A percentile compares a stretch with the other conserved stretches of the same genome.
Evolutionary conservation across 2,329 filamentous ascomycete genomes (phyloP).

Genomic region (Xylariaceae sp.): DNA sequence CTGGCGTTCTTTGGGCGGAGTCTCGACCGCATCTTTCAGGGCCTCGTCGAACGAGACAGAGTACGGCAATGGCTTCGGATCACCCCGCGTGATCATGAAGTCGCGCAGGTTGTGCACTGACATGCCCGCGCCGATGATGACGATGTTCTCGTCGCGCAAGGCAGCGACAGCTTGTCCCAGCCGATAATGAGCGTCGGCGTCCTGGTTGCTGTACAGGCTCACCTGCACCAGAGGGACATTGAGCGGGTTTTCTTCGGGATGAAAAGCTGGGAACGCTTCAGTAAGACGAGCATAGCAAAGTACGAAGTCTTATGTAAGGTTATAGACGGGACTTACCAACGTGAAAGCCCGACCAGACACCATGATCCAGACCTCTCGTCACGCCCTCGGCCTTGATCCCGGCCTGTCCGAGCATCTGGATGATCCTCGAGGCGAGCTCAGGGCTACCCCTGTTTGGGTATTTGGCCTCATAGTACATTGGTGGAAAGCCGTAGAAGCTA

Average conservation of each 20-base stretch:
- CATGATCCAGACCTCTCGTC: slow-evolving; percentile 67
- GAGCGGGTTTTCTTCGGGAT: slow-evolving; percentile 57
- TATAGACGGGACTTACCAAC: slow-evolving; percentile 28
- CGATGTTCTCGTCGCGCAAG: slow-evolving; percentile 63
- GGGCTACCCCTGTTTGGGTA: slow-evolving; percentile 62
- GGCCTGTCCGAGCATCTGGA: slow-evolving; percentile 48
- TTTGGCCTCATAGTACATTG: slow-evolving; percentile 62
- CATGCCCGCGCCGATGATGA: slow-evolving; percentile 71
- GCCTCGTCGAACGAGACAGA: slow-evolving; percentile 62
- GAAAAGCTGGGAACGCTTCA: slow-evolving; percentile 54
- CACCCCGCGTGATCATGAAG: slow-evolving; percentile 39
- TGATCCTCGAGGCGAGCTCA: slow-evolving; percentile 54
- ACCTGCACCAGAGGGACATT: slow-evolving; percentile 68
- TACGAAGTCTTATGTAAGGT: neutral
- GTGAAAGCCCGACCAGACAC: slow-evolving; percentile 67
- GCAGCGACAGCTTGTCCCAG: slow-evolving; percentile 62
- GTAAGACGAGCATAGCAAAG: neutral
- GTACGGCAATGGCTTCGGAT: slow-evolving; percentile 48
- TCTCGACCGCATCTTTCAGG: slow-evolving; percentile 59
- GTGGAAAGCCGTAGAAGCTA: slow-evolving; percentile 69
- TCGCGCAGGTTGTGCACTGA: slow-evolving; percentile 67
- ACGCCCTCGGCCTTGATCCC: slow-evolving; percentile 58
- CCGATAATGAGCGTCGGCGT: slow-evolving; percentile 61
- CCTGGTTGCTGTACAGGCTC: slow-evolving; percentile 61
- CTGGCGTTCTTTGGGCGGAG: slow-evolving; percentile 32